Percentiles rank a stretch among this genome's conserved stretches.
Conservation (phyloP, 2,329 filamentous ascomycete species). For the Xylariaceae sp. region DNA sequence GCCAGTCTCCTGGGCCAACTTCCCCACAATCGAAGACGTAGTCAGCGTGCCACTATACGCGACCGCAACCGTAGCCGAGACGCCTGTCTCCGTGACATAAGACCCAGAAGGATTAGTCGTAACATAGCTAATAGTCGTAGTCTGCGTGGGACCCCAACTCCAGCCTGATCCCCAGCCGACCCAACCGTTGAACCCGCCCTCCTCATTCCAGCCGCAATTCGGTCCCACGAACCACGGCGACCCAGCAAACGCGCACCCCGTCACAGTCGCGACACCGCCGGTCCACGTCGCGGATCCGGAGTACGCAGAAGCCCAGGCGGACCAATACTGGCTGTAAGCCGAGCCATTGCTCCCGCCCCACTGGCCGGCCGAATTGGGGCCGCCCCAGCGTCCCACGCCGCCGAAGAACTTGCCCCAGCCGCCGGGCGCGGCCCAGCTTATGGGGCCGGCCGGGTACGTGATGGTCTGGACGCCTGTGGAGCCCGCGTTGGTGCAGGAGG, state of each 20-base stretch:
- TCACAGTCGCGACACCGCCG: conserved; percentile 38
- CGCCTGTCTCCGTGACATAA: conserved; percentile 27
- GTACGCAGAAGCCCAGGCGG: conserved; percentile 30
- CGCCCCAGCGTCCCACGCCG: conserved; percentile 7
- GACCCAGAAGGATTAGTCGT: conserved; percentile 27
- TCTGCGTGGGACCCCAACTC: conserved; percentile 36
- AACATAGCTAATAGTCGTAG: conserved; percentile 34
- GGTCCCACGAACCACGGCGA: conserved; percentile 39
- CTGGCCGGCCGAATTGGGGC: conserved; percentile 5
- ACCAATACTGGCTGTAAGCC: conserved; percentile 25
- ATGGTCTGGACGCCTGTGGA: conserved; percentile 38
- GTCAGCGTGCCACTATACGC: conserved; percentile 34
- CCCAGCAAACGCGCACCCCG: conserved; percentile 39
- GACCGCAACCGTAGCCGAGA: conserved; percentile 27
- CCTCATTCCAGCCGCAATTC: conserved; percentile 34
- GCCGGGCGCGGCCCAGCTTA: conserved; percentile 33
- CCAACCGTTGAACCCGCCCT: conserved; percentile 36
- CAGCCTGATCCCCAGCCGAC: conserved; percentile 40
- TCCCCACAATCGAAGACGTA: conserved; percentile 24
- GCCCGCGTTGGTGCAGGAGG: conserved; percentile 37
- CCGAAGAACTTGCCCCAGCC: conserved; percentile 24
- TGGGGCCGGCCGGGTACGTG: conserved; percentile 32
- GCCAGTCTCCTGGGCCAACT: conserved; percentile 12
- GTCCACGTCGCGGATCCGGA: conserved; percentile 33
- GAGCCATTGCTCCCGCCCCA: conserved; percentile 15